phyloP scores from a whole-genome alignment of 805 yeast species.

The Metschnikowia orientalis region DNA sequence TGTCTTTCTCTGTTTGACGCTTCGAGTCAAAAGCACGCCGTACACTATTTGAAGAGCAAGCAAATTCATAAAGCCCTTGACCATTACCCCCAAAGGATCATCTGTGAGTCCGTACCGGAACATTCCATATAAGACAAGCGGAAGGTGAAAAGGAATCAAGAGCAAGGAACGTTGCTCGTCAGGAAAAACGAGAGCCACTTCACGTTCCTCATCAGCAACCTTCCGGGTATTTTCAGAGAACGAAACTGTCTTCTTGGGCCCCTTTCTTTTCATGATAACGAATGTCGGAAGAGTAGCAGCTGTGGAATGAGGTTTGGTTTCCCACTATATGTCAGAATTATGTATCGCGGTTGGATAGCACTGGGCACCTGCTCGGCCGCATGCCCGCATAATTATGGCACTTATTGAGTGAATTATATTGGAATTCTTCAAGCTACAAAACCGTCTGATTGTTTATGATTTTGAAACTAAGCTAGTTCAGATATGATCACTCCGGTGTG shows the following conservation, averaged over 20 bases:
- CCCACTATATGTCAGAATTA: no score
- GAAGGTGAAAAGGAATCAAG: constrained; percentile 29
- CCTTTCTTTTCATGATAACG: constrained; percentile 13
- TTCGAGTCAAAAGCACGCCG: constrained; percentile 9
- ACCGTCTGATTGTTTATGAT: no score
- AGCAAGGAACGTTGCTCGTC: constrained; percentile 8
- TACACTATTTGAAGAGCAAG: constrained; percentile 24
- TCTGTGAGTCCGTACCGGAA: constrained; percentile 28
- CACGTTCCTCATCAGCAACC: constrained; percentile 2
- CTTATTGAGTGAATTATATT: no score
- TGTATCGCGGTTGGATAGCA: no score
- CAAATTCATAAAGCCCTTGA: constrained; percentile 24
- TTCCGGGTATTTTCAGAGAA: constrained; percentile 10
- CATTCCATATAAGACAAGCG: constrained; percentile 25
- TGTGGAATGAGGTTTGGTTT: no score
- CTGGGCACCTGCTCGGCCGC: no score
- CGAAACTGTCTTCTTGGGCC: constrained; percentile 15
- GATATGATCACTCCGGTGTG: no score
- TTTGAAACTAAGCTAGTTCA: no score
- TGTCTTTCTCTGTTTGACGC: constrained; percentile 1
- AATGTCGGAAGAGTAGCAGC: no score
- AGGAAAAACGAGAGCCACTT: constrained; percentile 8
- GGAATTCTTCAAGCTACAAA: no score
- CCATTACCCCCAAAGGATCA: constrained; percentile 21
- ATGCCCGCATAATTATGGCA: no score